Evolutionary conservation across 2,329 filamentous ascomycete species (phyloP), one percentile per base, ranked within the genome.

Genomic region (Zasmidium cellare): DNA sequence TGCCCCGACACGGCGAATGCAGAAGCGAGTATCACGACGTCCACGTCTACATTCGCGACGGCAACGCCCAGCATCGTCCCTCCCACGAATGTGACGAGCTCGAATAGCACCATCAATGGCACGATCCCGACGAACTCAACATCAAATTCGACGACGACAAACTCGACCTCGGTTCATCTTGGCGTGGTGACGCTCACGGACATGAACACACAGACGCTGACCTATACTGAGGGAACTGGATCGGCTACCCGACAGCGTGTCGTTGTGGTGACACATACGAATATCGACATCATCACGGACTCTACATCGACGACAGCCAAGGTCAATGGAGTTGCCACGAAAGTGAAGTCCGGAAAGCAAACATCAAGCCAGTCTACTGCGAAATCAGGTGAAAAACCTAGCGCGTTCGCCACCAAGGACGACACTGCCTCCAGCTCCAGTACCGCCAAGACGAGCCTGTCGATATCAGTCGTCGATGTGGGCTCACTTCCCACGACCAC

Each of bases 221-320:
- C 53, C 14, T 62, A 59, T 31, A 51, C 49, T 2, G 47, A 51
- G 22, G 59, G 57, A 19, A 53, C 56, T 9, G 59, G 53, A 41
- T 41, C 48, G 44, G 31, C 24, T 20, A 53, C 20, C 47, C 25
- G 16, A 51, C 47, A 45, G 25, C 51, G 41, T 46, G 41, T 24
- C 41, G 54, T 55, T 48, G 58, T 57, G 25, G 53, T 61, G 28
- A 62, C 57, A 16, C 56, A 61, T 23, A 62, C 45, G 14, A 18
- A 44, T 24, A 44, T 35, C n/a, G 53, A 24, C 18, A 28, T 47
- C 18, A 35, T 55, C 44, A 44, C 50, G 20, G 7, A 41, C 3
- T 16, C 35, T 6, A 14, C 11, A 14, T 9, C 7, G 16, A 41
- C 12, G 6, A 41, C 35, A 14, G 5, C 7, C 35, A n/a, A 18